Base-by-base conservation (phyloP, 176 grass and related monocot genomes). In the Ampelocalamus luodianensis region DNA sequence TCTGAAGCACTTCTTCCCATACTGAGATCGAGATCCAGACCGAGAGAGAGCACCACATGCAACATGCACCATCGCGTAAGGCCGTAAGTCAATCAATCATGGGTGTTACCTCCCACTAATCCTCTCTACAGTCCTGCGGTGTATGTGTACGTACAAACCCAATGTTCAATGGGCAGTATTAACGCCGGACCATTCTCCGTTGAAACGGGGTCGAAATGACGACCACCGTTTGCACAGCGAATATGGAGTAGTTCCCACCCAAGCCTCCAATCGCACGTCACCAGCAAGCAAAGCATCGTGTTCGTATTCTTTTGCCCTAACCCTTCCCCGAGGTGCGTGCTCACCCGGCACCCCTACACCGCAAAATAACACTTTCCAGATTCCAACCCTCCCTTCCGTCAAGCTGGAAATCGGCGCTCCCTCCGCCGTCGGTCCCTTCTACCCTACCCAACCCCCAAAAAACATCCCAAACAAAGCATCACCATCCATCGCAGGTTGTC, bases 271-370 rank as follows among this genome's bases (percentile, higher is more conserved):
- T 43, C n/a, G 26, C 56, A 79, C 77, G 60, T 79, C 17, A 80
- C 78, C 39, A 6, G 23, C 17, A 67, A 43, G 72, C 44, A 3
- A 55, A 14, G 73, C 83, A 68, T 58, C 48, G 3, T 7, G 37
- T 76, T 37, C 53, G 65, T n/a, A 49, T 49, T 61, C 24, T 78
- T 78, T 71, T 23, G 76, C 74, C 39, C n/a, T 43, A 17, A 2
- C 72, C 27, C 49, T 55, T 29, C 12, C 14, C 20, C 9, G 22
- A 22, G 44, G 62, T 46, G 69, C 71, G 37, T 58, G 78, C 4
- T 20, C 60, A 7, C 55, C 39, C 34, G 50, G 29, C 15, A 38
- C 45, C 36, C 22, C 72, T n/a, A 0, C n/a, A 34, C 36, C 63
- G 10, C 27, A 48, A 36, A 69, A 76, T 29, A 53, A 4, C 15